These are phyloP conservation scores for Lactuca saligna DNA, from an alignment of 129 eudicot genomes.

Conservation along the genomic window DNA sequence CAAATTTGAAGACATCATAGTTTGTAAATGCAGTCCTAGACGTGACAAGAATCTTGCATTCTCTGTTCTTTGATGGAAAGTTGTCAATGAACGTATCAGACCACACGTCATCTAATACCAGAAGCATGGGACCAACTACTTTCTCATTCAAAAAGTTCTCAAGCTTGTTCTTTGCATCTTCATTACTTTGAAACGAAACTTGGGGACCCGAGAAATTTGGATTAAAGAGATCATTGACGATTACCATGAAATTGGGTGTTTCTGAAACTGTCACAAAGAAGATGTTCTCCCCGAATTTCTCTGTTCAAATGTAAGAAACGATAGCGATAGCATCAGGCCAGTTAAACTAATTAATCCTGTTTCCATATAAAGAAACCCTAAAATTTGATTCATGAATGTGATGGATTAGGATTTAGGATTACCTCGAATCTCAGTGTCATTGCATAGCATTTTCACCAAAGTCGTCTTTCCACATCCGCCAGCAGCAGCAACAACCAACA, in stretches of 20 bases:
- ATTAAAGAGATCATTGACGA: too few relatives aligned
- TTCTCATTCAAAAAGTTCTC: too few relatives aligned
- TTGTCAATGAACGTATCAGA: too few relatives aligned
- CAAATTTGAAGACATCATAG: neutral
- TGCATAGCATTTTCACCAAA: slow-evolving; percentile 26
- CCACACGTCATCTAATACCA: neutral
- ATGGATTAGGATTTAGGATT: neutral
- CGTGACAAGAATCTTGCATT: too few relatives aligned
- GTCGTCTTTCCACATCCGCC: slow-evolving; percentile 40
- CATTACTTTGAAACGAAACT: too few relatives aligned
- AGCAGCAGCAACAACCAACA: slow-evolving; percentile 26
- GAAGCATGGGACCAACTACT: neutral
- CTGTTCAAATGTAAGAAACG: slow-evolving; percentile 8
- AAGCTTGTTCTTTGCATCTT: too few relatives aligned
- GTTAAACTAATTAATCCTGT: too few relatives aligned
- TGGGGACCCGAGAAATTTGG: too few relatives aligned
- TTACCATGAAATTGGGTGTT: neutral
- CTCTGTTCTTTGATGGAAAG: too few relatives aligned
- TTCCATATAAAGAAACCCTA: neutral
- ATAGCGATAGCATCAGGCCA: slow-evolving; percentile 6
- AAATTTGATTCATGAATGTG: neutral
- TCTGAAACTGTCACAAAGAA: slow-evolving; percentile 22
- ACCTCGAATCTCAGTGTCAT: slow-evolving; percentile 26
- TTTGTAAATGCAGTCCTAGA: too few relatives aligned
- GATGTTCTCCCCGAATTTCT: neutral